Evolutionary conservation across 768 basidiomycete genomes (phyloP), one percentile per base, ranked within the genome.

Genomic region (Boletus vinaceobasis): DNA sequence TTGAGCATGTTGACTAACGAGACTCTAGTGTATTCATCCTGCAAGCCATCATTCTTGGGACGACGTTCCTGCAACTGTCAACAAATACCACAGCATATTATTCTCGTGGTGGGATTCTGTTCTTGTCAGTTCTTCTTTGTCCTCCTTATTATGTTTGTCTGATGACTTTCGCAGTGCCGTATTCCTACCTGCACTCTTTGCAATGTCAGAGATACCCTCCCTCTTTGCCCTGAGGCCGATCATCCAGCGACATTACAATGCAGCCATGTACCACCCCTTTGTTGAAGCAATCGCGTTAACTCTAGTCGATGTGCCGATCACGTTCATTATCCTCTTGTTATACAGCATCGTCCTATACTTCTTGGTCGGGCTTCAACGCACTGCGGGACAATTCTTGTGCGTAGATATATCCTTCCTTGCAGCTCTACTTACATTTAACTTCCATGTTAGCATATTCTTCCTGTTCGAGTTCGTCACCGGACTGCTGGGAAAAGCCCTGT

Each of bases 41-140:
- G n/a, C 66, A 70, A 57, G 66, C 68, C n/a, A 58, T 72, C 46
- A 67, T 69, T 27, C 36, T 70, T n/a, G 69, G 67, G 43, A 76
- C 74, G n/a, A 73, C 79, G 36, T 83, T 80, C 71, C 75, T 75
- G 55, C 62, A 73, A n/a, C 59, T 79, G 32, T 65, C 74, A 0
- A 63, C 71, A 17, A 70, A 63, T 31, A 80, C 81, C 6, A 54
- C 60, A 0, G 56, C 49, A 7, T 72, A 44, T 38, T 71, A 52
- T n/a, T 85, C 87, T 35, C 82, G 90, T 23, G 90, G 90, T n/a
- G 90, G 90, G 65, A 78, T 88, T 33, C 74, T 93, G 14, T 92
- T 91, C 79, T 90, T 93, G 80, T 86, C 60, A 32, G 81, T 75
- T n/a, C 4, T 36, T 19, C 0, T 37, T 0, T 3, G 0, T 26